Conservation (phyloP, 495 filamentous ascomycete species). For the Trichodelitschia bisporula region DNA sequence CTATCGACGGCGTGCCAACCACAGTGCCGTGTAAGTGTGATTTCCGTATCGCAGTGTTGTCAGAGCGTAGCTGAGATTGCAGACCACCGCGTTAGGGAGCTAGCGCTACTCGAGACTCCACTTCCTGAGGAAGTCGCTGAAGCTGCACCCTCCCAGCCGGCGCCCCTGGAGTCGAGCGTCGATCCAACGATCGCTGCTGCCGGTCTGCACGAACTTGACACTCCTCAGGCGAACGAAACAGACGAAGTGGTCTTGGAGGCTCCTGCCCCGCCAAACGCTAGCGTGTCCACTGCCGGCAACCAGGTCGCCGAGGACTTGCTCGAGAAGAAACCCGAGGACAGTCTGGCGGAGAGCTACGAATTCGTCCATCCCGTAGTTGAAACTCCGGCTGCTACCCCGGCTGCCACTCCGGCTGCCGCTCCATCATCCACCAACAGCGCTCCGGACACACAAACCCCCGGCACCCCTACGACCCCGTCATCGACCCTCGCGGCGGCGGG, state of each 20-base stretch:
- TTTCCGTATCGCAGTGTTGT: not conserved
- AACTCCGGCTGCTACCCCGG: conserved; percentile 48
- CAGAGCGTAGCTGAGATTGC: not conserved
- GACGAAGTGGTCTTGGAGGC: conserved; percentile 15
- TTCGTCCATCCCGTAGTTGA: conserved; percentile 48
- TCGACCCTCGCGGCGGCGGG: conserved; percentile 8
- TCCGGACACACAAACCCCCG: conserved; percentile 22
- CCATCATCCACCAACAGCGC: conserved; percentile 37
- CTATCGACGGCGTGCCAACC: conserved; percentile 35
- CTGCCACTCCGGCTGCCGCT: conserved; percentile 31
- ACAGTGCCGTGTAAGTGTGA: conserved; percentile 49
- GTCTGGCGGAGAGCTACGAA: conserved; percentile 45
- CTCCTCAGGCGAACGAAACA: conserved; percentile 10
- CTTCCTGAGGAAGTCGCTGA: conserved; percentile 23
- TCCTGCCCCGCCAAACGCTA: conserved; percentile 30
- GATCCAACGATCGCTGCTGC: conserved; percentile 64
- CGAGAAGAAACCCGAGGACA: conserved; percentile 32
- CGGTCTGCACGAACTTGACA: conserved; percentile 45
- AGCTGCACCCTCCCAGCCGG: conserved; percentile 19
- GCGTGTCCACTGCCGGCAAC: conserved; percentile 18
- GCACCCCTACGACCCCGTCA: not conserved
- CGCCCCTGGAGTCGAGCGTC: conserved; percentile 19
- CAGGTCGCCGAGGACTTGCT: conserved; percentile 29
- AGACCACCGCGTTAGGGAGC: conserved; percentile 23
- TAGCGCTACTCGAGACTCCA: conserved; percentile 39